Evolutionary conservation across 345 rosid genomes (phyloP), one percentile per base, ranked within the genome.

Genomic region (Eutrema yunnanense): DNA sequence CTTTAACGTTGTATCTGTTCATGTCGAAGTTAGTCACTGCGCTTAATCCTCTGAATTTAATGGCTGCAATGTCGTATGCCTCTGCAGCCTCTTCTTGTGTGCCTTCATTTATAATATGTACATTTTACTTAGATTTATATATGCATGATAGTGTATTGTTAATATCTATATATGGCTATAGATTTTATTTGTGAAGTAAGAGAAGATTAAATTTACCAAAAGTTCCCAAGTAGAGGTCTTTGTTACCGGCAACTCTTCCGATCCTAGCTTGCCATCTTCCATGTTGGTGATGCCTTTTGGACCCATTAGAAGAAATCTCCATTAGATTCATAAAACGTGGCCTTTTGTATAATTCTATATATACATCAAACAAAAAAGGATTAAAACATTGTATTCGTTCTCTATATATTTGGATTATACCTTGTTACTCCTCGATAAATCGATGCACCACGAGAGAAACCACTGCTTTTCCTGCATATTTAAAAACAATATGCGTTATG

Each of bases 201-300:
- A 9, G 12, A 11, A 52, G 19, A 33, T 5, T 27, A 38, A 14
- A 67, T 78, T 71, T 76, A 93, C 98, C 85, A 74, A 94, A 94
- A 41, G 97, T 94, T 54, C 97, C 98, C 58, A 94, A 70, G 81
- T 94, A 94, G 57, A 91, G 95, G 74, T 94, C 98, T 73, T 94
- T 94, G 82, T 94, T 94, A 56, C 98, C 98, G 0, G 97, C 98
- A 29, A 94, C 98, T 81, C 98, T 81, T 46, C 97, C 98, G 37
- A 94, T 94, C 74, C 98, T 91, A 43, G 98, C 98, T 79, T 94
- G 98, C 98, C 97, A 94, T 80, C 97, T 84, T 58, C 98, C 98
- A 74, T 94, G 97, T 73, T 94, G 98, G 70, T 94, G 98, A 73
- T 94, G 98, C 77, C 98, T 90, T 51, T 77, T 71, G 47, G 16